phyloP scores from a whole-genome alignment of 305 asterid genomes.

The Caryopteris hybrid region DNA sequence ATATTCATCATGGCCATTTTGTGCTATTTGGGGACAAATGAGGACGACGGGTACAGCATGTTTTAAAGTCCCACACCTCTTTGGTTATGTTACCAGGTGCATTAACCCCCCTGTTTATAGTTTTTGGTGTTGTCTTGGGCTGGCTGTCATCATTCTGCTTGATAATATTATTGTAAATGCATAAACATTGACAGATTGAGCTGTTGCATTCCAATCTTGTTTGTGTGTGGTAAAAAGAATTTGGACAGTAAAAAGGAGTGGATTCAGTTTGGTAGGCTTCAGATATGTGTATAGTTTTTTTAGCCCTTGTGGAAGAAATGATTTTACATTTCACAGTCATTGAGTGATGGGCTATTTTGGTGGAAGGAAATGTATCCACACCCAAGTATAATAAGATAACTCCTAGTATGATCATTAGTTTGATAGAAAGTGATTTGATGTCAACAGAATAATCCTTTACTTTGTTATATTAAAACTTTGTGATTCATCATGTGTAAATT shows the following conservation, averaged over 20 bases:
- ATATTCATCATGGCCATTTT: constrained; percentile 55
- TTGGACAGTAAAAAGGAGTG: neutral
- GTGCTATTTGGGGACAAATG: constrained; percentile 51
- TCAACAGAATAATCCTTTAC: no score
- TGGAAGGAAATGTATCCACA: no score
- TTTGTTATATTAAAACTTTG: no score
- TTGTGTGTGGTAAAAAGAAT: neutral
- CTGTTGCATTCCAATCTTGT: neutral
- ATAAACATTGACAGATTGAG: neutral
- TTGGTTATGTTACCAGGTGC: neutral
- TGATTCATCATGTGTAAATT: no score
- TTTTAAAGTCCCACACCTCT: constrained; percentile 27
- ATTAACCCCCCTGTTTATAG: constrained; percentile 3
- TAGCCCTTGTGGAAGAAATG: no score
- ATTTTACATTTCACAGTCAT: no score
- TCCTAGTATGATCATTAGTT: no score
- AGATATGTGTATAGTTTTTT: no score
- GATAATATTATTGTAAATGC: constrained; percentile 18
- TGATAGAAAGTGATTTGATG: no score
- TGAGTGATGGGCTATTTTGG: no score
- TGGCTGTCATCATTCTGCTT: neutral
- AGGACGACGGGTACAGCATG: constrained; percentile 57
- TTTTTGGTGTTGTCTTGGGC: neutral
- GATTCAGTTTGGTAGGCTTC: neutral
- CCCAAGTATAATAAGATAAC: no score